Base-by-base conservation (phyloP, 2,329 filamentous ascomycete species). In the Ustulina deusta region DNA sequence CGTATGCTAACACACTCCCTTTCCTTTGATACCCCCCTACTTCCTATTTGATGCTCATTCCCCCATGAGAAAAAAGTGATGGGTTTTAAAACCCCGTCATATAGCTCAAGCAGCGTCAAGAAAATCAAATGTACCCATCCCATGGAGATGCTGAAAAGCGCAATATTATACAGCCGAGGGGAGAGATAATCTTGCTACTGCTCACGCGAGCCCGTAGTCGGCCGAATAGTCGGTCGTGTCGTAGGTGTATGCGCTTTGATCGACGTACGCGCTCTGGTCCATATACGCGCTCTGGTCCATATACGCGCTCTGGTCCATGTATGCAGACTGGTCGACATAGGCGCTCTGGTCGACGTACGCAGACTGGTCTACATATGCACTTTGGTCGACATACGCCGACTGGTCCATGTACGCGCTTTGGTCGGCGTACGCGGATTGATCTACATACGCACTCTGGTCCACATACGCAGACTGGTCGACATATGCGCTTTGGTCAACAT, bases 141-240 rank as follows among this genome's bases (percentile, higher is more conserved):
- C 15, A 22, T 51, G 48, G 48, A 64, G 2, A 59, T 59, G 55
- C 61, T 44, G 2, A 32, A 22, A 48, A 27, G 4, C 29, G 2
- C 20, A 10, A 7, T 17, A 63, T 2, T 29, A 40, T 49, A 40
- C 17, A 52, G 20, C 7, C 17, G 32, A 46, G 58, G 38, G 32
- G 42, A 40, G 32, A 40, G 32, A 40, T 34, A 34, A 27, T 13
- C 6, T 32, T 34, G 17, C 22, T 32, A 1, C 32, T 1, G 48
- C 10, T 55, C 46, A 63, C 15, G 54, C 54, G 7, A 59, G 25
- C 1, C 32, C 49, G 63, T 69, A 69, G 15, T 69, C 66, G 2
- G 55, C 63, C 3, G 60, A 67, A 6, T 69, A 69, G n/a, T 66
- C 67, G 2, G 67, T 64, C 7, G 63, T 66, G 38, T 67, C 64